A percentile compares a stretch with the other conserved stretches of the same genome.
phyloP scores from a whole-genome alignment of 352 stramenopile species.

The Phytophthora citrophthora region DNA sequence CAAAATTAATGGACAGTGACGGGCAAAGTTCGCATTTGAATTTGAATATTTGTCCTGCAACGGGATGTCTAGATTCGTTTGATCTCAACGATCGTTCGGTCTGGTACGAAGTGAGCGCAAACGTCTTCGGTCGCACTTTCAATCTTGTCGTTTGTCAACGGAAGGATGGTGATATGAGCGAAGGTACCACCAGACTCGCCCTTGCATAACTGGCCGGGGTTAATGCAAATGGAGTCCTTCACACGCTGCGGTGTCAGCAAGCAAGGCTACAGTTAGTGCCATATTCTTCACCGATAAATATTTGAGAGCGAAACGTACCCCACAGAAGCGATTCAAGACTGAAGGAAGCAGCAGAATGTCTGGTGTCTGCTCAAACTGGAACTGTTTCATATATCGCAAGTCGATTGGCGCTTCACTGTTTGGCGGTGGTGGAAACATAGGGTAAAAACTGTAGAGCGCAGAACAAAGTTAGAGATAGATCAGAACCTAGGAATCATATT shows the following conservation, averaged over 20 bases:
- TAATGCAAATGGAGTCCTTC: slow-evolving; percentile 94
- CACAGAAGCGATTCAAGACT: slow-evolving; percentile 91
- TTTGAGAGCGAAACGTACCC: slow-evolving; percentile 49
- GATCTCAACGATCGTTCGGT: slow-evolving; percentile 93
- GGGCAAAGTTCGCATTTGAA: background rate
- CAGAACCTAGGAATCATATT: background rate
- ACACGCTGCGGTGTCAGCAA: slow-evolving; percentile 71
- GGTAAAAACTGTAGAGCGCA: slow-evolving; percentile 62
- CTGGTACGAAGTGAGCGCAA: slow-evolving; percentile 72
- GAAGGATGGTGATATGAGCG: slow-evolving; percentile 91
- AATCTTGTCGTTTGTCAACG: slow-evolving; percentile 86
- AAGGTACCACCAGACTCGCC: slow-evolving; percentile 95
- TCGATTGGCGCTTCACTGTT: slow-evolving; percentile 88
- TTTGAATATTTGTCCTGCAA: too few species aligned
- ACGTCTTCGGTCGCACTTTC: slow-evolving; percentile 48
- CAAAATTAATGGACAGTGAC: too few species aligned
- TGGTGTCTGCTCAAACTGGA: slow-evolving; percentile 91
- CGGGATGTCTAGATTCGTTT: slow-evolving; percentile 77
- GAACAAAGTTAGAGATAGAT: slow-evolving; percentile 2
- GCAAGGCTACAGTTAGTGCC: slow-evolving; percentile 17
- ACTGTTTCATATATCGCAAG: slow-evolving; percentile 92
- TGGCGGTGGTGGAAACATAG: slow-evolving; percentile 75
- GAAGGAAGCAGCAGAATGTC: slow-evolving; percentile 97
- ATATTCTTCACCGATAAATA: background rate
- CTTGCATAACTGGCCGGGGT: slow-evolving; percentile 95